Base-by-base conservation (phyloP, 164 flowering plant species). In the Kingdonia uniflora region DNA sequence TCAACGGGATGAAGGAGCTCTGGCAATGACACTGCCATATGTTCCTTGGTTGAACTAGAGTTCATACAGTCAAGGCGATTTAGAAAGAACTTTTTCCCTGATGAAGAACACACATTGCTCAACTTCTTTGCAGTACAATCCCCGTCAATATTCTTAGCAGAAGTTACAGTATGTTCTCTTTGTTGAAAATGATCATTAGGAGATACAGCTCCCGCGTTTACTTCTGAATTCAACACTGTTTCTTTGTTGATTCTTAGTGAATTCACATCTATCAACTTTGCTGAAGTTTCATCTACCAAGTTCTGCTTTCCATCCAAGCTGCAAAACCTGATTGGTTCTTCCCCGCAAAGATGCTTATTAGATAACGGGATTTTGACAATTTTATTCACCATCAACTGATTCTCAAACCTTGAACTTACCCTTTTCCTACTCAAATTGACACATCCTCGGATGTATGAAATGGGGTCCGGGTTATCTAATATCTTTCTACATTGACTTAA, bases 1-100 rank as follows among this genome's bases (percentile, higher is more conserved):
- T 78, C 75, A 44, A 89, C 70, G 23, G 97, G 97, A 73, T 78
- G 43, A 51, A 89, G 63, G 59, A 89, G 86, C 57, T 86, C 94
- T 29, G 77, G 84, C 69, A 89, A 70, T 50, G 90, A 79, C 33
- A 89, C 73, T 42, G 55, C 71, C 54, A 55, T 37, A 35, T 61
- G 65, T 46, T 54, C 59, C 43, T 52, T 69, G 14, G 19, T 37
- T 5, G 66, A 65, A 46, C 52, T 23, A 12, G 56, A 40, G 20
- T 61, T 62, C 67, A 67, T 50, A 55, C 49, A 65, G 22, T 66
- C 62, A 58, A 89, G 84, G 26, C 80, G 80, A 58, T 89, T 89
- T 58, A 89, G 59, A 66, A 60, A 78, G 49, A 86, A 79, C 38
- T 56, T 78, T 61, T 70, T 80, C 58, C 95, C 92, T 25, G 82